Evolutionary conservation across 345 rosid genomes (phyloP).

Genomic region (Hirschfeldia incana): DNA sequence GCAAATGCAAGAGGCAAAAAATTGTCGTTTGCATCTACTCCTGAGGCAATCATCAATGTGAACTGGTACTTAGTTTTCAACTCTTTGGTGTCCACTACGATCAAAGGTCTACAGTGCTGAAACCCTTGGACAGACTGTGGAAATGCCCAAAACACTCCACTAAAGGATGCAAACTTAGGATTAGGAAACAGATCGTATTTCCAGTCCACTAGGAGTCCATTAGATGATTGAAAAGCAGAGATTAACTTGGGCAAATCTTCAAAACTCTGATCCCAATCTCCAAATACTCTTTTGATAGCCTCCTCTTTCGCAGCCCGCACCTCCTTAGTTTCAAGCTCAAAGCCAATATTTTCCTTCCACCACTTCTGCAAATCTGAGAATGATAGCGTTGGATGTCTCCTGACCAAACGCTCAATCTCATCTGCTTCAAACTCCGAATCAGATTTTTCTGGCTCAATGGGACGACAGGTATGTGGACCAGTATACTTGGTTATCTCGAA

Average conservation of each 20-base stretch:
- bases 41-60: not conserved
- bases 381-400: constrained; percentile 6
- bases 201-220: not conserved
- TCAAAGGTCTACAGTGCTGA: constrained; percentile 19
- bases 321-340: not conserved
- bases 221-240: not conserved
- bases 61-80: not conserved
- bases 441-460: not conserved
- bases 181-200: not conserved
- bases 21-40: not conserved
- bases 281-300: not conserved
- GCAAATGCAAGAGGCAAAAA: constrained; percentile 4
- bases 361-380: not conserved
- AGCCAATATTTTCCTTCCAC: not conserved
- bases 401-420: constrained; percentile 13
- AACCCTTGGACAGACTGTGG: not conserved
- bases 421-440: not conserved
- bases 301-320: not conserved
- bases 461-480: constrained; percentile 8
- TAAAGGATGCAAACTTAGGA: constrained; percentile 1
- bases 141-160: constrained; percentile 17
- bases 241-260: constrained; percentile 22
- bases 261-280: constrained; percentile 19
- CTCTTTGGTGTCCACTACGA: not conserved
- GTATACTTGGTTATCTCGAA: not conserved